These are phyloP conservation scores for Cercis canadensis DNA, from an alignment of 306 rosid species.

Conservation along the genomic window DNA sequence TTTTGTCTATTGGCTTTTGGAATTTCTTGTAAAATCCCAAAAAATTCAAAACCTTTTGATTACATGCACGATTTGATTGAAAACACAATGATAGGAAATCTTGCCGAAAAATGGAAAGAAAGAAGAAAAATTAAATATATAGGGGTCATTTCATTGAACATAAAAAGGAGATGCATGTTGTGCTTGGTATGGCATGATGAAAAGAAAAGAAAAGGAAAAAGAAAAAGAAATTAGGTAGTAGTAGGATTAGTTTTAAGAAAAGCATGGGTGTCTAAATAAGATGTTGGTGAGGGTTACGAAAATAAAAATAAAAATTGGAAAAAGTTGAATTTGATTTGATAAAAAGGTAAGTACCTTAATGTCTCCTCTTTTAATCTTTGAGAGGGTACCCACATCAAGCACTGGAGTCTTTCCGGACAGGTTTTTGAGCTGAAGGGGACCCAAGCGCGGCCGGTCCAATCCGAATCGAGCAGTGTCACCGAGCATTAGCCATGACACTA, in stretches of 20 bases:
- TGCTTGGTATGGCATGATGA: conserved; percentile 25
- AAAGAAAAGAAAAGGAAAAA: conserved; percentile 30
- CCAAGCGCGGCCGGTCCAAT: conserved; percentile 82
- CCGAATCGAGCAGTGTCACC: conserved; percentile 89
- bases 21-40: neutral
- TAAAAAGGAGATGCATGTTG: conserved; percentile 5
- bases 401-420: conserved; percentile 95
- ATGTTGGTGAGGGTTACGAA: conserved; percentile 5
- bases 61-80: conserved; percentile 42
- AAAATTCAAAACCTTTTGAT: conserved; percentile 31
- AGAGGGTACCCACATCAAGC: conserved; percentile 92
- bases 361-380: conserved; percentile 87
- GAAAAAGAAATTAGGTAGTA: conserved; percentile 9
- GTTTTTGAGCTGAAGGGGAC: conserved; percentile 93
- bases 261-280: conserved; percentile 5
- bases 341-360: conserved; percentile 64
- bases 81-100: conserved; percentile 39
- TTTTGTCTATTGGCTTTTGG: conserved; percentile 34
- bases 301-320: neutral
- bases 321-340: conserved; percentile 20
- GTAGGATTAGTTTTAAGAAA: conserved; percentile 6
- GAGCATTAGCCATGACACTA: conserved; percentile 75
- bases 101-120: too few species aligned
- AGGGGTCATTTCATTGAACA: conserved; percentile 23
- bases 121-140: neutral